Base-by-base conservation (phyloP, 176 grass and related monocot species). In the Aegilops sharonensis region DNA sequence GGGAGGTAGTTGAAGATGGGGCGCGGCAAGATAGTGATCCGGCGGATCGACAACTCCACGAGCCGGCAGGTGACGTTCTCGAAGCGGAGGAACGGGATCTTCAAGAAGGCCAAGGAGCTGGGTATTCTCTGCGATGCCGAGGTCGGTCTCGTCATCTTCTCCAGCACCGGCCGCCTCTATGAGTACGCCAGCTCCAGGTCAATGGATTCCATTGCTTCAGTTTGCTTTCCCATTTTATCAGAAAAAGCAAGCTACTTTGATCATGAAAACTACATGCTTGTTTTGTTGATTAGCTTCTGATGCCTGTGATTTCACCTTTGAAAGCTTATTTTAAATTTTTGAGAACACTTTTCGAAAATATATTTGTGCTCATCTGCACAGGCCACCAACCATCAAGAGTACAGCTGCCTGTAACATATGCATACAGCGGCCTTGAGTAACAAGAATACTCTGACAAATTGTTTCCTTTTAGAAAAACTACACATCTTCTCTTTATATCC, bases 111-210 rank as follows among this genome's bases (percentile, higher is more conserved):
- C 24, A 93, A 88, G 88, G 95, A 98, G 82, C 91, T 98, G 11
- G 89, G 88, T 64, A 98, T 98, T 83, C 95, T 98, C 69, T 98
- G 95, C 36, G 95, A 98, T n/a, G 93, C 95, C 32, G 93, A 98
- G 87, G 95, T 98, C 35, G 95, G 95, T 1, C 91, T 98, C 78
- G 72, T 91, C 70, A 87, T 98, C 91, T 98, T 98, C 91, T 98
- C 95, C 59, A 95, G 95, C 87, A 98, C 93, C 23, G 67, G 83
- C 64, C 91, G 95, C n/a, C 95, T 98, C 64, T 93, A 98, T 23
- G 95, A 98, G 64, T 98, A 89, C 54, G 70, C 93, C 63, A 98
- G 85, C 91, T 85, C 89, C 85, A 98, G 93, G 95, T 98, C 24
- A 84, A 79, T 42, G 77, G 32, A 52, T 47, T 78, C 42, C 65